Evolutionary conservation across 106 monocot genomes (phyloP).

Genomic region (Dendrobium huoshanense): DNA sequence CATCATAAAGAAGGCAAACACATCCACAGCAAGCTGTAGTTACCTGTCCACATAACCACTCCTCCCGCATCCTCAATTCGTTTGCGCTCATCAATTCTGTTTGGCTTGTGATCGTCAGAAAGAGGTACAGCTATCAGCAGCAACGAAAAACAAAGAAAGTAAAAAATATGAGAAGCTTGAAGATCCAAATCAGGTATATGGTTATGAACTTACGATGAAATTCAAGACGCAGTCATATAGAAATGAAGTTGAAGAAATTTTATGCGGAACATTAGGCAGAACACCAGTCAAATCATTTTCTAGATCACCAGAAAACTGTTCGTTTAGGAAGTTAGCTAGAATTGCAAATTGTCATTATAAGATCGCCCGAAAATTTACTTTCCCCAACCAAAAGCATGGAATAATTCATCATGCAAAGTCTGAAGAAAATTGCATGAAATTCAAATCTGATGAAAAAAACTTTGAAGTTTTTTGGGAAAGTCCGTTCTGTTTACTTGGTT

Average conservation of each 20-base stretch:
- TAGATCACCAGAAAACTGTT: background rate
- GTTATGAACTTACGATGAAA: no score
- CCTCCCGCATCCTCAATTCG: conserved; percentile 93
- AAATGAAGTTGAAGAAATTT: background rate
- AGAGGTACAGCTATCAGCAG: conserved; percentile 46
- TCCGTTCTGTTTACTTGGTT: background rate
- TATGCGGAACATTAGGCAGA: background rate
- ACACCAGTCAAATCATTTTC: background rate
- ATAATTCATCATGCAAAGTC: background rate
- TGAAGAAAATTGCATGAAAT: background rate
- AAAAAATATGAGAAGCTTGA: background rate
- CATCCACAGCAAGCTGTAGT: background rate
- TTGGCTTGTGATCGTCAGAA: conserved; percentile 91
- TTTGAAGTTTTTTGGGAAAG: background rate
- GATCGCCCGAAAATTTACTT: background rate
- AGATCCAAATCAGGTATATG: background rate
- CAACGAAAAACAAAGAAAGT: conserved; percentile 1
- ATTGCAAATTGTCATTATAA: background rate
- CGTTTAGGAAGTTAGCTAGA: background rate
- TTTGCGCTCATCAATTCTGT: conserved; percentile 76
- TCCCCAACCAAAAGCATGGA: background rate
- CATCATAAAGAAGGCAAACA: background rate
- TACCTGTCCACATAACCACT: conserved; percentile 79
- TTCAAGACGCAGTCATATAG: background rate
- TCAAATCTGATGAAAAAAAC: background rate